A percentile compares a stretch with the other conserved stretches of the same genome.
These are phyloP conservation scores for Paulownia fortunei DNA, from an alignment of 257 asterid genomes.

Conservation along the genomic window DNA sequence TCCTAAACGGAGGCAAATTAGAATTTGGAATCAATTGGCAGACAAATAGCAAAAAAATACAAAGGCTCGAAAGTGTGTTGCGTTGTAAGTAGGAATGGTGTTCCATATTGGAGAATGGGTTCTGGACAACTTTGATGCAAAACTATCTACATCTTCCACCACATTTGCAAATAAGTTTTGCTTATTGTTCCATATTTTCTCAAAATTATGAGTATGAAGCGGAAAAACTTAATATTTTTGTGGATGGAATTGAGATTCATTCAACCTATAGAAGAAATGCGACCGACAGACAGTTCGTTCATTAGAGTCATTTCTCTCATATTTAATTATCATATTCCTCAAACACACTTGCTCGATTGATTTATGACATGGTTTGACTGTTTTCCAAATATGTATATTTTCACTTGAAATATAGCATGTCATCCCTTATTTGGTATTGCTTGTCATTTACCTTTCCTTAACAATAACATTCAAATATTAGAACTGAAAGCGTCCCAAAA, in stretches of 20 bases:
- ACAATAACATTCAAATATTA: background rate
- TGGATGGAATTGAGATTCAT: constrained; percentile 36
- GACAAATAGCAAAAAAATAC: constrained; percentile 35
- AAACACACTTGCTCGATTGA: no score
- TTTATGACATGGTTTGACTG: constrained; percentile 27
- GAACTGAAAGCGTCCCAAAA: background rate
- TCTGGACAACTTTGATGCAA: constrained; percentile 20
- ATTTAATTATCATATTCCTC: no score
- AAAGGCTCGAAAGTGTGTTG: constrained; percentile 34
- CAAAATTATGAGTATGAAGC: constrained; percentile 24
- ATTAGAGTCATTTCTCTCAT: no score
- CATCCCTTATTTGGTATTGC: constrained; percentile 27
- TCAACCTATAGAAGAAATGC: background rate
- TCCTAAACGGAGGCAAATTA: background rate
- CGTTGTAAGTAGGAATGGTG: constrained; percentile 19
- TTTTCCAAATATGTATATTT: constrained; percentile 27
- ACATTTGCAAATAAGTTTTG: constrained; percentile 27
- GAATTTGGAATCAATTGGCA: constrained; percentile 6
- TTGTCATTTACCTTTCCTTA: constrained; percentile 34
- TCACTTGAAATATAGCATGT: constrained; percentile 14
- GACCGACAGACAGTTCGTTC: no score
- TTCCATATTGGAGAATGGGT: constrained; percentile 18
- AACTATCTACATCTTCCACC: constrained; percentile 31
- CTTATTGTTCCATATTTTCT: constrained; percentile 31
- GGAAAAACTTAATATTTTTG: constrained; percentile 10